These are phyloP conservation scores for Kazachstania martiniae DNA, from an alignment of 805 yeast genomes.

Conservation along the genomic window DNA sequence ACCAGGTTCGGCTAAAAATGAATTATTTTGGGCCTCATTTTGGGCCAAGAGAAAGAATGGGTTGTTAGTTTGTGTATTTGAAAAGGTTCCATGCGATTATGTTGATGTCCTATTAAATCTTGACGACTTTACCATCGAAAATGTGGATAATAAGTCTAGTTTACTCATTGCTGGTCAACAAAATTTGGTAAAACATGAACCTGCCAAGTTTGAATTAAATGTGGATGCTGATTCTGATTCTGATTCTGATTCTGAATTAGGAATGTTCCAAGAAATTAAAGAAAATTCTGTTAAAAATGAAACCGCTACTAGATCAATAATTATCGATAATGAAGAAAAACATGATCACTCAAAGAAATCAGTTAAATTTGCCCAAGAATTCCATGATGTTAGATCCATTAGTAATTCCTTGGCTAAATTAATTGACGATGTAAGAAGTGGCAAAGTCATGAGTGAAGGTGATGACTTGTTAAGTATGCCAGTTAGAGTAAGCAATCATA, in stretches of 20 bases:
- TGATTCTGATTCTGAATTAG: constrained; percentile 1
- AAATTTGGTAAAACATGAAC: neutral
- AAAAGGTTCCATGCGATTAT: constrained; percentile 70
- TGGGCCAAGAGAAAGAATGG: constrained; percentile 79
- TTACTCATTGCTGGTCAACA: constrained; percentile 4
- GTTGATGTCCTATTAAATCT: constrained; percentile 41
- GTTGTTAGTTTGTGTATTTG: constrained; percentile 72
- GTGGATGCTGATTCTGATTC: neutral
- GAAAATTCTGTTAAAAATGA: neutral
- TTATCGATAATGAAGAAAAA: constrained; percentile 1
- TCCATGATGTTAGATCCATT: constrained; percentile 14
- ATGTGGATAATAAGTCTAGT: constrained; percentile 18
- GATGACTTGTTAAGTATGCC: constrained; percentile 24
- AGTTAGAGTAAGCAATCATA: constrained; percentile 31
- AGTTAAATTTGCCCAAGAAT: constrained; percentile 22
- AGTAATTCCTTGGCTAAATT: constrained; percentile 20
- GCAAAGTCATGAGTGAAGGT: constrained; percentile 15
- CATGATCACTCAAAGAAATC: constrained; percentile 8
- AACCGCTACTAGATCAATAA: neutral
- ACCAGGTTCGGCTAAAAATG: constrained; percentile 36
- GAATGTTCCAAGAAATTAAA: neutral
- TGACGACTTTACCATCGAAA: constrained; percentile 20
- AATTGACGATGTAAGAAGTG: constrained; percentile 22
- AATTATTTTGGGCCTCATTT: constrained; percentile 71
- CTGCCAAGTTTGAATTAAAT: constrained; percentile 3